phyloP scores from a whole-genome alignment of 1,139 yeast species.

The Kluyveromyces sp. region DNA sequence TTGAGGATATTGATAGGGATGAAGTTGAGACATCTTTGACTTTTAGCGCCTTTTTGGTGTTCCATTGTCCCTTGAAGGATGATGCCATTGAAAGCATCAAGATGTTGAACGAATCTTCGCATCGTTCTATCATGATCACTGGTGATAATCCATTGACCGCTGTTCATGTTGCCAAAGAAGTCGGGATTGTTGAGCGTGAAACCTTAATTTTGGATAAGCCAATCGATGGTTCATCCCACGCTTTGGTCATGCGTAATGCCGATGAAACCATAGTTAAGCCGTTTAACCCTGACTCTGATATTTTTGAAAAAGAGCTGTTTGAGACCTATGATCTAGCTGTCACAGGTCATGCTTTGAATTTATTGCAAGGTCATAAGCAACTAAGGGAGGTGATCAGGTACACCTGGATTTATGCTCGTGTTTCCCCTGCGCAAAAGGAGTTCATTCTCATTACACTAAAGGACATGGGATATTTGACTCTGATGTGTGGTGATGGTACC shows the following conservation, averaged over 20 bases:
- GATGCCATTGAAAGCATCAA: constrained; percentile 88
- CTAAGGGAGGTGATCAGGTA: constrained; percentile 69
- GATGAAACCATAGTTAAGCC: constrained; percentile 71
- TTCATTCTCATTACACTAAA: constrained; percentile 77
- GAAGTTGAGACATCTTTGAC: constrained; percentile 64
- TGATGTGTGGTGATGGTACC: constrained; percentile 99
- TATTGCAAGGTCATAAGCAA: constrained; percentile 57
- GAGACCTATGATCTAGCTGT: constrained; percentile 77
- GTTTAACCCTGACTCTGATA: constrained; percentile 48
- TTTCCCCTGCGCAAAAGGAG: constrained; percentile 94
- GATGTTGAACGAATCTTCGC: constrained; percentile 93
- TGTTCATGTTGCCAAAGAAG: constrained; percentile 94
- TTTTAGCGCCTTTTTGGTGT: constrained; percentile 91
- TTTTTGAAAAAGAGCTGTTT: constrained; percentile 53
- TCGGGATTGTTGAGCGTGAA: constrained; percentile 74
- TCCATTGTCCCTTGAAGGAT: constrained; percentile 92
- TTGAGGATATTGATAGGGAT: constrained; percentile 59
- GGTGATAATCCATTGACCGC: constrained; percentile 99
- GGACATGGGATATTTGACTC: constrained; percentile 82
- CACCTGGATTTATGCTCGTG: constrained; percentile 97
- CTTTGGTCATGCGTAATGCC: constrained; percentile 79
- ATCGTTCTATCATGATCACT: constrained; percentile 94
- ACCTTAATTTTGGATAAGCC: constrained; percentile 84
- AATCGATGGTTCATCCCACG: constrained; percentile 51
- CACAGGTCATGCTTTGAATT: constrained; percentile 83